Base-by-base conservation (phyloP, 2,329 filamentous ascomycete genomes). In the Paracoccidioides brasiliensis region DNA sequence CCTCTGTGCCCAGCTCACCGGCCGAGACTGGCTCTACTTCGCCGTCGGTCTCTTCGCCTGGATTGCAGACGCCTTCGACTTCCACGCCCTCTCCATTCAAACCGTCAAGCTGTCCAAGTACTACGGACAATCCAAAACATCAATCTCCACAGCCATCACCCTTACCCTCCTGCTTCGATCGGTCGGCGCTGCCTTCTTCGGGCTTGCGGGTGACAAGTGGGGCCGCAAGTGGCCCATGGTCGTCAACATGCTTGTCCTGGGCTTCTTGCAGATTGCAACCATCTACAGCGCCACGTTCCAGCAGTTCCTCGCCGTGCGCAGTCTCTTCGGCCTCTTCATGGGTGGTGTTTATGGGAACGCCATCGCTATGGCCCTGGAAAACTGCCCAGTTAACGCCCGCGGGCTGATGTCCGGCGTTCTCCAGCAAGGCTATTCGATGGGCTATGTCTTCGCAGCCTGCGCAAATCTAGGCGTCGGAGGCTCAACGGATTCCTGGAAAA, bases 401-500 rank as follows among this genome's bases (percentile, higher is more conserved):
- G 81, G 81, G 60, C 73, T 84, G 46, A 71, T 84, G 28, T 82
- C 80, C 2, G 81, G 81, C 9, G 77, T 84, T 70, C 70, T 84
- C 12, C 81, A 84, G 65, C 80, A 84, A 67, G 80, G 80, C 2
- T 84, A 84, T 61, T 80, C 81, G 0, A 83, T 84, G 64, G 81
- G 81, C 2, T 84, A 84, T 63, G 70, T 84, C n/a, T 74, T 84
- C 0, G 81, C 78, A 0, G 78, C 79, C 5, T 80, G 81, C 63
- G 73, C 73, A 0, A 70, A 74, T 44, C 74, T 63, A 10, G 62
- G 76, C 4, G 74, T 77, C 52, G 74, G 86, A 68, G 93, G 88
- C 0, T 91, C 88, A 0, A 69, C 81, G 0, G 84, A 95, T 64
- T 83, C 79, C 52, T 95, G 90, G 90, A 78, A 89, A 7, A 88